These are phyloP conservation scores for Euclidium syriacum DNA, from an alignment of 345 rosid species.

Conservation along the genomic window DNA sequence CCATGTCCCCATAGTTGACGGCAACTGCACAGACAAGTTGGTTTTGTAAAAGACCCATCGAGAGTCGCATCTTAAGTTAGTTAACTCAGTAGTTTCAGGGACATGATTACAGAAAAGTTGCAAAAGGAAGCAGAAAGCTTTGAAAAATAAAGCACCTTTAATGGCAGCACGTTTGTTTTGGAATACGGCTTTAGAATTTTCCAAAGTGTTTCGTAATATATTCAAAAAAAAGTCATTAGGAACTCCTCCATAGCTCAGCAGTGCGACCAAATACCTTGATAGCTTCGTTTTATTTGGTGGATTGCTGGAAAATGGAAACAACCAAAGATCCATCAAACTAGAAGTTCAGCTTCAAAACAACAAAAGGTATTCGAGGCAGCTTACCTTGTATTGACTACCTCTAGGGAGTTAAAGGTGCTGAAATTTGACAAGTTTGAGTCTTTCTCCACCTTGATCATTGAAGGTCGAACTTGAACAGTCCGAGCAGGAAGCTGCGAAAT, in stretches of 20 bases:
- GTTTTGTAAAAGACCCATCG: background rate
- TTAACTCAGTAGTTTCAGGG: background rate
- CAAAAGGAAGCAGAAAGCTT: background rate
- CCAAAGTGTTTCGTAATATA: slow-evolving; percentile 41
- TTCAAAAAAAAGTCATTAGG: slow-evolving; percentile 55
- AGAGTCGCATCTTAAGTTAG: background rate
- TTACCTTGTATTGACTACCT: slow-evolving; percentile 70
- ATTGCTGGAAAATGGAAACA: slow-evolving; percentile 39
- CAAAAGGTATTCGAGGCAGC: background rate
- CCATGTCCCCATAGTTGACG: slow-evolving; percentile 44
- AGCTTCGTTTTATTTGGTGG: slow-evolving; percentile 45
- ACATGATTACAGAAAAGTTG: background rate
- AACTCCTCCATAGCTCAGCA: slow-evolving; percentile 74
- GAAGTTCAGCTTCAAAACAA: background rate
- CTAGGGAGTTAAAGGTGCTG: slow-evolving; percentile 42
- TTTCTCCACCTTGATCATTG: slow-evolving; percentile 63
- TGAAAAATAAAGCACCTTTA: slow-evolving; percentile 39
- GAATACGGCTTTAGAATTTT: slow-evolving; percentile 40
- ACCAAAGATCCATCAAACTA: background rate
- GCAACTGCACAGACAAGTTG: slow-evolving; percentile 39
- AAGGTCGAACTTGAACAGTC: slow-evolving; percentile 51
- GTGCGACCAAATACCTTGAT: slow-evolving; percentile 53
- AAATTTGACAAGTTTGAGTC: slow-evolving; percentile 29
- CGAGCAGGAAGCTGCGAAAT: slow-evolving; percentile 38
- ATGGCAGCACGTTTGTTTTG: slow-evolving; percentile 43